phyloP scores from a whole-genome alignment of 768 basidiomycete genomes.

The Leccinum disarticulatum region DNA sequence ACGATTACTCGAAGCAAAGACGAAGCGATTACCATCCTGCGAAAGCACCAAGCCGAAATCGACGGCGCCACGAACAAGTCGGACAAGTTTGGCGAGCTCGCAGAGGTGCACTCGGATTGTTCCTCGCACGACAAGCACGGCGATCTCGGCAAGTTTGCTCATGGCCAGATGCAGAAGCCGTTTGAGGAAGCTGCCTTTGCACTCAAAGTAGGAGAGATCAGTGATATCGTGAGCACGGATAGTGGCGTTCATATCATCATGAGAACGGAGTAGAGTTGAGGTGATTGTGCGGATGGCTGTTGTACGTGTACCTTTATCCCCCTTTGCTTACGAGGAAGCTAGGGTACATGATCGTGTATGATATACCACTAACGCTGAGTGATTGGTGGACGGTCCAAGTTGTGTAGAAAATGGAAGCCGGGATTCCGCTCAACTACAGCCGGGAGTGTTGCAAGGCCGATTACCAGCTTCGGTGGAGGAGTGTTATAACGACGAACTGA shows the following conservation, averaged over 20 bases:
- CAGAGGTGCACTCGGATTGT: conserved; percentile 81
- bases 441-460: too few species aligned
- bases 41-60: conserved; percentile 62
- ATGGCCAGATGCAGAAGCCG: conserved; percentile 93
- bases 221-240: conserved; percentile 82
- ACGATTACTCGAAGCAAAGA: conserved; percentile 86
- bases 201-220: conserved; percentile 72
- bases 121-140: conserved; percentile 80
- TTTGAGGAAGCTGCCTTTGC: conserved; percentile 89
- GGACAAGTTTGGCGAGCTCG: conserved; percentile 75
- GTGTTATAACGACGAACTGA: too few species aligned
- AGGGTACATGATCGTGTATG: conserved; percentile 2
- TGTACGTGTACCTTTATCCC: background rate
- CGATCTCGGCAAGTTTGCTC: conserved; percentile 85
- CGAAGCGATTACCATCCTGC: conserved; percentile 83
- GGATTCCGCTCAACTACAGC: background rate
- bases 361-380: background rate
- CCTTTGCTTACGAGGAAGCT: background rate
- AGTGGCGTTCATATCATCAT: conserved; percentile 94
- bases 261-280: conserved; percentile 61
- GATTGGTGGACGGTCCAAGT: background rate
- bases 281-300: conserved; percentile 11
- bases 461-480: too few species aligned
- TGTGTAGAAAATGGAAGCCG: background rate
- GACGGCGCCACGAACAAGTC: conserved; percentile 38